A percentile compares a stretch with the other conserved stretches of the same genome.
These are phyloP conservation scores for Dryas octopetala DNA, from an alignment of 306 rosid species.

Conservation along the genomic window DNA sequence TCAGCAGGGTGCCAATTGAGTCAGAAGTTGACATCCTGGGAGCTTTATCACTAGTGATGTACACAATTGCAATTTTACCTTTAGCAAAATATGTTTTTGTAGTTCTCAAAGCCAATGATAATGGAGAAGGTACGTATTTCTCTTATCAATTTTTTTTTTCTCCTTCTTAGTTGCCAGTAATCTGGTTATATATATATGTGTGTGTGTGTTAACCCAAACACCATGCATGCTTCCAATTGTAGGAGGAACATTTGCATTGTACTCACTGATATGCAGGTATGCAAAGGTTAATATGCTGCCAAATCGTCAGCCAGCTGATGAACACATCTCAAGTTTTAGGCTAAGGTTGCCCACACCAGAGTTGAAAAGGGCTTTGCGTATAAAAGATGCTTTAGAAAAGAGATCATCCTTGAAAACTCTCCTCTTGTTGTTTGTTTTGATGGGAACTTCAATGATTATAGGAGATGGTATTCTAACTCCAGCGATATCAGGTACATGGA, in stretches of 20 bases:
- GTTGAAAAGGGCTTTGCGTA: constrained; percentile 77
- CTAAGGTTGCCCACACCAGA: constrained; percentile 93
- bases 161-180: constrained; percentile 15
- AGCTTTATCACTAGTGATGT: constrained; percentile 87
- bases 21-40: constrained; percentile 85
- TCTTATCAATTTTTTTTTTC: constrained; percentile 11
- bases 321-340: constrained; percentile 79
- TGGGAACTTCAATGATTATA: constrained; percentile 95
- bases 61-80: constrained; percentile 89
- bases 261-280: constrained; percentile 93
- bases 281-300: constrained; percentile 84
- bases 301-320: constrained; percentile 90
- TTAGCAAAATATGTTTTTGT: constrained; percentile 85
- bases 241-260: constrained; percentile 99
- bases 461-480: constrained; percentile 98
- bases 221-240: constrained; percentile 33
- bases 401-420: constrained; percentile 51
- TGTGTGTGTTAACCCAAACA: constrained; percentile 8
- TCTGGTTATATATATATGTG: neutral
- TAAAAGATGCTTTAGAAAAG: constrained; percentile 79
- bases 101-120: constrained; percentile 96
- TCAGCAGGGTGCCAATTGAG: constrained; percentile 68
- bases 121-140: constrained; percentile 73
- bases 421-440: constrained; percentile 75
- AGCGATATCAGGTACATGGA: constrained; percentile 79